Percentiles rank a stretch among this genome's conserved stretches.
These are phyloP conservation scores for Nannochloropsis oceanica DNA, from an alignment of 108 stramenopile genomes.

Conservation along the genomic window DNA sequence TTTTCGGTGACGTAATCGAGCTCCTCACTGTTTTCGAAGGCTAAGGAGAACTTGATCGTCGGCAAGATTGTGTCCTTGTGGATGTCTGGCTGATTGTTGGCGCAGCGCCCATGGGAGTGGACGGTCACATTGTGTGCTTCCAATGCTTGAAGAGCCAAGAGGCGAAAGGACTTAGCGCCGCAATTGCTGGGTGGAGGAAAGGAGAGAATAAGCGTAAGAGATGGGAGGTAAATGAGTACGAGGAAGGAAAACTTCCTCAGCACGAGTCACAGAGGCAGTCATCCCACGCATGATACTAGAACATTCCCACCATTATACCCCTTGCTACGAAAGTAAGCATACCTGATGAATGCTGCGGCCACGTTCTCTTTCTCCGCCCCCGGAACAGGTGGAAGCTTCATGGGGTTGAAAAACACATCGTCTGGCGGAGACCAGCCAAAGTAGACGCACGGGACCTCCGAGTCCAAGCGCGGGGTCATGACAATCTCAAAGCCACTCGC, in stretches of 20 bases:
- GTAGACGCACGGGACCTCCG: not conserved
- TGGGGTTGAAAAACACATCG: not conserved
- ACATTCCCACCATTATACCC: too few species aligned
- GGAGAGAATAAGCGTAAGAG: not conserved
- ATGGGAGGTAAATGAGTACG: not conserved
- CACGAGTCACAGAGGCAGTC: too few species aligned
- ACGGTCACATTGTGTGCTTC: not conserved
- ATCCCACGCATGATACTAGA: too few species aligned
- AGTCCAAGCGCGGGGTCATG: not conserved
- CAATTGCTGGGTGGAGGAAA: not conserved
- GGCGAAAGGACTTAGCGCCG: not conserved
- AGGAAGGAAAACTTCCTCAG: not conserved
- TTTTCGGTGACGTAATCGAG: not conserved
- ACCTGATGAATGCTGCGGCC: not conserved
- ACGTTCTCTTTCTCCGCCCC: not conserved
- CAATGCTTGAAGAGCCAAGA: not conserved
- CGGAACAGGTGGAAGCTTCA: not conserved
- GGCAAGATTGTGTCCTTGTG: not conserved
- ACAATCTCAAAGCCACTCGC: not conserved
- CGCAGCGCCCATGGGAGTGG: not conserved
- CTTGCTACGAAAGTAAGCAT: not conserved
- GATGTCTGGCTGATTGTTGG: not conserved
- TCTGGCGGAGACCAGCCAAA: not conserved
- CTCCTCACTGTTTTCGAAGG: slow-evolving; percentile 1
- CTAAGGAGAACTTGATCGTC: not conserved